phyloP scores from a whole-genome alignment of 257 asterid genomes.

The Forsythia suspensa region DNA sequence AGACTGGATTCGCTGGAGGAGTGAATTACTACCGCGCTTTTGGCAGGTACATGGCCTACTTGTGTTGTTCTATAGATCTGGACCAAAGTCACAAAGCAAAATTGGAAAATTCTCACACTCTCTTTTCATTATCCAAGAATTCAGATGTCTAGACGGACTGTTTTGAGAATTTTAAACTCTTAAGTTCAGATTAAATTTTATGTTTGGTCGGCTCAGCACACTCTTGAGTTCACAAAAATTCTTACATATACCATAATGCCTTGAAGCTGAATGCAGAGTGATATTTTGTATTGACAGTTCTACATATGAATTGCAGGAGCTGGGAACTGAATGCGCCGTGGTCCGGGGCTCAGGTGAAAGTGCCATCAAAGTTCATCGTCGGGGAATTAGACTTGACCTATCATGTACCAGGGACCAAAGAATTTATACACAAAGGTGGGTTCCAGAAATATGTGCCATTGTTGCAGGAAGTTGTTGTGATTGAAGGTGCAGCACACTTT shows the following conservation, averaged over 20 bases:
- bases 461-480: slow-evolving; percentile 55
- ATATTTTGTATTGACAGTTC: not conserved
- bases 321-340: slow-evolving; percentile 76
- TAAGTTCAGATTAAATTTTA: not conserved
- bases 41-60: slow-evolving; percentile 26
- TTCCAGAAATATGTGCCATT: slow-evolving; percentile 56
- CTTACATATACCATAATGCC: not conserved
- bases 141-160: not conserved
- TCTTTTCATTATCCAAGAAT: not conserved
- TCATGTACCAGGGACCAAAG: slow-evolving; percentile 53
- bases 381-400: slow-evolving; percentile 64
- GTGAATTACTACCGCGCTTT: slow-evolving; percentile 73
- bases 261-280: not conserved
- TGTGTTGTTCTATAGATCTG: not conserved
- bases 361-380: slow-evolving; percentile 56
- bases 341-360: slow-evolving; percentile 57
- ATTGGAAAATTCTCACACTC: not conserved
- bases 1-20: slow-evolving; percentile 77
- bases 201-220: not conserved
- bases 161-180: not conserved
- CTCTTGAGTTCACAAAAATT: not conserved
- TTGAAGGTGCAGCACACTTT: slow-evolving; percentile 72
- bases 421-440: slow-evolving; percentile 59
- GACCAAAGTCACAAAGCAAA: not conserved
- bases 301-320: slow-evolving; percentile 35